Base-by-base conservation (phyloP, 1,284 basidiomycete genomes). In the Ceratobasidium sp. region DNA sequence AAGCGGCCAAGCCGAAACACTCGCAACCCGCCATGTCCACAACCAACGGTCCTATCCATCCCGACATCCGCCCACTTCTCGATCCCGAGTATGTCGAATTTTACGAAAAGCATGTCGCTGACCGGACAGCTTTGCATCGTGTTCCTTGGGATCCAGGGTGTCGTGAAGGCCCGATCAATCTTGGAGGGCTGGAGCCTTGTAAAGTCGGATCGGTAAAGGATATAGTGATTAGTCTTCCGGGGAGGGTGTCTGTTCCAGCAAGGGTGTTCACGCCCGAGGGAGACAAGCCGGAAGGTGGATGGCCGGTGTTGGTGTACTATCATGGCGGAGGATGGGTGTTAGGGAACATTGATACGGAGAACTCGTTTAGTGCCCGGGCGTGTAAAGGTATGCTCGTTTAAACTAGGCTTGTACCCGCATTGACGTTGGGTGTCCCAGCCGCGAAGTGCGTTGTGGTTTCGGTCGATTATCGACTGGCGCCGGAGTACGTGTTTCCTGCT, bases 381-480 rank as follows among this genome's bases (percentile, higher is more conserved):
- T 70, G 67, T 26, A 46, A 58, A 23, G 36, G 67, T 70, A 34
- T 45, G 67, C 48, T 10, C 8, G 18, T 5, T 28, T 34, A n/a
- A 18, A 10, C 30, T 46, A n/a, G 21, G 12, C 12, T 45, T 10
- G 9, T 46, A 10, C 14, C n/a, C 2, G 16, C 3, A 18, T 57
- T 34, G 34, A 30, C 26, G 41, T 16, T 26, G 9, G 12, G 26
- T 21, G 3, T 8, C 28, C 12, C 30, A 67, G 64, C 14, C 2
- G 48, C 64, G 2, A 53, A 55, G 23, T 67, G 64, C 55, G 79
- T 87, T 0, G 87, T 89, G 1, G 81, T 91, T 8, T 87, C 88
- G 3, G 88, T 92, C 23, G 88, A 89, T 76, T 92, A 93, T 78
- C 86, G 91, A 3, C 84, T 93, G 8, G 90, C 88, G 0, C 92